Base-by-base conservation (phyloP, 164 flowering plant species). In the Aristolochia fimbriata region DNA sequence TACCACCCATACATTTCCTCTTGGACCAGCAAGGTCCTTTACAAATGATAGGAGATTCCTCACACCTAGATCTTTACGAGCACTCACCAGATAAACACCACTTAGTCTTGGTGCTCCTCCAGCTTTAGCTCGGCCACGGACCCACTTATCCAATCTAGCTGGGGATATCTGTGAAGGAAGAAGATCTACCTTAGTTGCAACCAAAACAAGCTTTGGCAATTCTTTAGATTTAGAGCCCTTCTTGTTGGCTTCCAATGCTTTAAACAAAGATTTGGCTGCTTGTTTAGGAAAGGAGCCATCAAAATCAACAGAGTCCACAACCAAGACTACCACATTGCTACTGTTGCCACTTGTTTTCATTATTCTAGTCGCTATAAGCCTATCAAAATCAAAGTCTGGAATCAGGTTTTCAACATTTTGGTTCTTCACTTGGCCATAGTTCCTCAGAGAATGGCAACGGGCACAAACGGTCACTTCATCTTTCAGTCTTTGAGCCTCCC, bases 271-370 rank as follows among this genome's bases (percentile, higher is more conserved):
- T 70, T 80, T 83, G 19, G 88, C 82, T 0, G 97, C 97, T 25
- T 85, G 76, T 76, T 74, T 90, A 0, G 99, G 99, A 37, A 94
- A 94, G 0, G 97, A 88, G 3, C 95, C 99, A 73, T 94, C 97
- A 76, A 94, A 94, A 76, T 94, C 97, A 37, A 85, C 91, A 76
- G 95, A 90, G 76, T 94, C 99, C 52, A 94, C 96, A 33, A 94
- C 96, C 91, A 94, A 81, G 20, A 90, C 90, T 46, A 93, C 84
- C 57, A 91, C 91, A 20, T 84, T 68, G 77, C 75, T 81, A 0
- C 84, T 80, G 57, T 58, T 84, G 0, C 87, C 81, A 15, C 80
- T 70, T 0, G 80, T 81, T 73, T 82, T 89, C 80, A 86, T 70
- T 78, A 91, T 71, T 46, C 96, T 74, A n/a, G 81, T 85, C 5